phyloP scores from a whole-genome alignment of 257 asterid genomes.

The Primulina huaijiensis region DNA sequence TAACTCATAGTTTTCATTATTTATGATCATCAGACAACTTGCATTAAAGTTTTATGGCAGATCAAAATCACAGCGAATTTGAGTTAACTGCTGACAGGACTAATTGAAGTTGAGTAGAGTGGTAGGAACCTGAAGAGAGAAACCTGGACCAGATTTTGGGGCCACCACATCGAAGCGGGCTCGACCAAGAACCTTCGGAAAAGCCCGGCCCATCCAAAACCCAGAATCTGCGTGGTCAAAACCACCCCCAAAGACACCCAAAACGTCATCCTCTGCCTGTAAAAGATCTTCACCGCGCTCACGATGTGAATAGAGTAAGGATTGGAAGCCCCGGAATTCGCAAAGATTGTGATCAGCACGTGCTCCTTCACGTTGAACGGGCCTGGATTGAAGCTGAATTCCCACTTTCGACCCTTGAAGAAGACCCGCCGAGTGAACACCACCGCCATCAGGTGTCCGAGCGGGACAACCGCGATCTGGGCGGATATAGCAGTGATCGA shows the following conservation, averaged over 20 bases:
- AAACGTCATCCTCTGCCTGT: constrained; percentile 56
- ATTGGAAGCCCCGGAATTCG: constrained; percentile 81
- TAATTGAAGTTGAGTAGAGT: not conserved
- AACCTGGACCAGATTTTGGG: constrained; percentile 89
- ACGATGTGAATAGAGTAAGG: constrained; percentile 84
- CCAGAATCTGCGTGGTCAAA: constrained; percentile 71
- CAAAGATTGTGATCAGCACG: constrained; percentile 80
- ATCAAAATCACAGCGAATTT: not conserved
- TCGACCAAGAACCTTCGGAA: constrained; percentile 80
- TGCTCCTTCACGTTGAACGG: constrained; percentile 81
- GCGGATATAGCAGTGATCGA: constrained; percentile 76
- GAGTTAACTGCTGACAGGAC: not conserved
- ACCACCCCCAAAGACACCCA: constrained; percentile 80
- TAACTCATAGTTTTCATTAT: no score
- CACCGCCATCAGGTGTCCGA: constrained; percentile 81
- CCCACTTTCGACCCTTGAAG: constrained; percentile 57
- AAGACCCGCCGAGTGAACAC: constrained; percentile 49
- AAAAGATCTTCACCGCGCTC: constrained; percentile 76
- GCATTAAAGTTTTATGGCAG: no score
- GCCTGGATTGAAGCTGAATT: constrained; percentile 74
- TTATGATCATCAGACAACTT: no score
- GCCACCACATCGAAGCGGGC: constrained; percentile 99
- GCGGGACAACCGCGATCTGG: constrained; percentile 83
- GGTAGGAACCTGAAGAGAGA: constrained; percentile 70
- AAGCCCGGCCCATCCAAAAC: constrained; percentile 93